Evolutionary conservation across 192 early-diverging fungal genomes (phyloP), one percentile per base, ranked within the genome.

Genomic region (Geranomyces michiganensis): DNA sequence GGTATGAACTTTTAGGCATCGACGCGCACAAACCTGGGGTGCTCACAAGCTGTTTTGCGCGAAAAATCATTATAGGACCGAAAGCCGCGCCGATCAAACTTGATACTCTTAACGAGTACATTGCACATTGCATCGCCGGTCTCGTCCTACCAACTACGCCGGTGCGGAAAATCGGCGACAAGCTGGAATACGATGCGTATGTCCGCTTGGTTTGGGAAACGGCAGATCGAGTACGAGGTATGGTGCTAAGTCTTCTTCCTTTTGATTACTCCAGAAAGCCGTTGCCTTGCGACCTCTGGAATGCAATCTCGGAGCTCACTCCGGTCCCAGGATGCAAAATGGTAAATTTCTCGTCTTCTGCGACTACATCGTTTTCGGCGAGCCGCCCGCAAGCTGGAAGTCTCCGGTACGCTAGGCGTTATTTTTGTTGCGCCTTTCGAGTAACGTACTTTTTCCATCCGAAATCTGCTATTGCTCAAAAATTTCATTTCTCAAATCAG

Each of bases 71-170:
- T 12, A 2, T 12, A 68, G 56, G 41, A 24, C 10, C 59, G 22
- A 51, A 74, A 69, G 41, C 67, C 31, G 30, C 64, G 1, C 62
- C 67, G 49, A 56, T 81, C 7, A 62, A 67, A 26, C 22, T 81
- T 26, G 45, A 36, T 30, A 71, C 75, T 24, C 19, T 81, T 43
- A 81, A 81, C 62, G 56, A 68, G 26, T 72, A 76, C 48, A 78
- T 81, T 43, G 76, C 76, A 22, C 31, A 62, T 32, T 70, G 73
- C 43, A 12, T 81, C 5, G 65, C 73, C 5, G 74, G 74, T 10
- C 46, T 78, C 3, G n/a, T 81, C 3, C 56, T 81, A 4, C 80
- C 80, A 0, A 62, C 56, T 9, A 70, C 67, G 10, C 67, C 70
- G 8, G 61, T 77, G 29, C 29, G 26, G 2, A 0, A 1, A 9